phyloP scores from a whole-genome alignment of 306 rosid species.

The Canavalia ensiformis region DNA sequence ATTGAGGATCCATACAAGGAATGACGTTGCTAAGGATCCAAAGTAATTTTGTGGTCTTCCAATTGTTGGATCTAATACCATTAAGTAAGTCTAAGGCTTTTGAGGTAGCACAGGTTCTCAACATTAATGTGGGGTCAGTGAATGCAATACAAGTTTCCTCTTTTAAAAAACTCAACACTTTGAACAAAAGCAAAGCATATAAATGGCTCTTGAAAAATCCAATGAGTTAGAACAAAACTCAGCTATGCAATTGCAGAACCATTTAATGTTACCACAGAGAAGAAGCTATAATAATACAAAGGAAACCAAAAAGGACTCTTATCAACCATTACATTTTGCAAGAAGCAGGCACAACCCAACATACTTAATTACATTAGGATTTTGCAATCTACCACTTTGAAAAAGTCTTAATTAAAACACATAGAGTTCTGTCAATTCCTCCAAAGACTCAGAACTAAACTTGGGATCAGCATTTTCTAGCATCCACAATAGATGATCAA shows the following conservation, averaged over 20 bases:
- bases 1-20: neutral
- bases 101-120: neutral
- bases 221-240: conserved; percentile 21
- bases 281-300: neutral
- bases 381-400: conserved; percentile 8
- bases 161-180: neutral
- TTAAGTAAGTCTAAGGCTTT: no score
- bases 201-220: neutral
- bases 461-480: conserved; percentile 83
- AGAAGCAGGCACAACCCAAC: conserved; percentile 28
- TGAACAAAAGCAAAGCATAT: neutral
- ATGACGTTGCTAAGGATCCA: neutral
- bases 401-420: conserved; percentile 52
- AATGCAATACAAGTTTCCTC: neutral
- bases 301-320: conserved; percentile 5
- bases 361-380: conserved; percentile 18
- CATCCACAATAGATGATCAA: conserved; percentile 96
- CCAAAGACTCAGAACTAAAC: conserved; percentile 74
- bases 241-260: conserved; percentile 25
- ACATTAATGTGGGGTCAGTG: neutral
- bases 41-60: neutral
- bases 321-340: conserved; percentile 39
- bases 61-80: neutral
- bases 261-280: neutral
- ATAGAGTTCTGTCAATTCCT: conserved; percentile 90